phyloP scores from a whole-genome alignment of 1,284 basidiomycete genomes.

The Cerioporus squamosus region DNA sequence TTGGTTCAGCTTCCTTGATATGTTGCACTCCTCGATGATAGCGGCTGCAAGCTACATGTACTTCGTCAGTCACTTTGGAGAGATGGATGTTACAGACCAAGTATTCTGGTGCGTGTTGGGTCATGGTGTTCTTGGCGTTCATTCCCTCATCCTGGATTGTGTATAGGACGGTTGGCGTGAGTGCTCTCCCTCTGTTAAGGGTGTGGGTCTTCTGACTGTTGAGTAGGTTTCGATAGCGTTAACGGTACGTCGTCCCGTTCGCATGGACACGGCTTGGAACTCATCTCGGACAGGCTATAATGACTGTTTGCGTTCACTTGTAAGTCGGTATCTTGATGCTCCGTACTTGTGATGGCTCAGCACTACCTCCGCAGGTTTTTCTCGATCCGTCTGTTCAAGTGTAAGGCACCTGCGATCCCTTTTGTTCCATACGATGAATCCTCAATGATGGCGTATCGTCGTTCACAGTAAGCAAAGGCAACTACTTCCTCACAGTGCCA shows the following conservation, averaged over 20 bases:
- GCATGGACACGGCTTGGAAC: background rate
- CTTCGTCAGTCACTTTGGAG: slow-evolving; percentile 25
- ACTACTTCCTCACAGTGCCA: slow-evolving; percentile 24
- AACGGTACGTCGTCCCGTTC: slow-evolving; percentile 11
- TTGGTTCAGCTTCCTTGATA: slow-evolving; percentile 23
- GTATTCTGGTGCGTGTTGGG: slow-evolving; percentile 25
- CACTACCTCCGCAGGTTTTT: slow-evolving; percentile 21
- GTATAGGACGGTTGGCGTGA: too few species aligned
- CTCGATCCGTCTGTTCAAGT: slow-evolving; percentile 20
- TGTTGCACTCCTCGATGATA: slow-evolving; percentile 29
- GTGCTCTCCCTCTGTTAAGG: background rate
- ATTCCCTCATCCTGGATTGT: too few species aligned
- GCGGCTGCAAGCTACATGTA: slow-evolving; percentile 27
- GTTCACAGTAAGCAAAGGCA: slow-evolving; percentile 28
- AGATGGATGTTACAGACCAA: slow-evolving; percentile 21
- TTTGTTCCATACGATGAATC: background rate
- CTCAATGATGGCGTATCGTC: background rate
- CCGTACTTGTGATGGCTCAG: background rate
- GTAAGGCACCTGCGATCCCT: slow-evolving; percentile 14
- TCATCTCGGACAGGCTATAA: slow-evolving; percentile 16
- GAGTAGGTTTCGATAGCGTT: slow-evolving; percentile 24
- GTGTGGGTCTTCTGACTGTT: background rate
- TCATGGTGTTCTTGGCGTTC: background rate
- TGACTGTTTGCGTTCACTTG: slow-evolving; percentile 27
- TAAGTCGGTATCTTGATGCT: background rate